Evolutionary conservation across 2,329 filamentous ascomycete genomes (phyloP).

Genomic region (Fusarium sp.): DNA sequence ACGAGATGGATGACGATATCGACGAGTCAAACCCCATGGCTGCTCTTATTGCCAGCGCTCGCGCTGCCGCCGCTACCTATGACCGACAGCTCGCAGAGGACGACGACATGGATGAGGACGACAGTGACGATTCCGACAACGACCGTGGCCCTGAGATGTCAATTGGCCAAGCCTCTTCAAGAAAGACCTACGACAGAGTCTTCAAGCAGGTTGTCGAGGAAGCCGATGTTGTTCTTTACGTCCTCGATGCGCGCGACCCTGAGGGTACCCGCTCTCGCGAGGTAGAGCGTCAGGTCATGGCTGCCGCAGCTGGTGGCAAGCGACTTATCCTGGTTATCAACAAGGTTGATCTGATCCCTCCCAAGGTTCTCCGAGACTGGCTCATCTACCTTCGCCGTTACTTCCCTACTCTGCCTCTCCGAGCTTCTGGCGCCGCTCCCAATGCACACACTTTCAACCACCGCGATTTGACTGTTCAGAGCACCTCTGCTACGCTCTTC

Average conservation of each 20-base stretch:
- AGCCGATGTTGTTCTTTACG: constrained; percentile 91
- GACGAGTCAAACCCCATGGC: constrained; percentile 89
- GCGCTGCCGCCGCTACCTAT: constrained; percentile 80
- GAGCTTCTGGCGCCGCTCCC: constrained; percentile 81
- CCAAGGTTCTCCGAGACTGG: constrained; percentile 85
- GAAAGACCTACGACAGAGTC: constrained; percentile 92
- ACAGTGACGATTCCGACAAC: constrained; percentile 59
- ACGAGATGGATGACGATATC: constrained; percentile 65
- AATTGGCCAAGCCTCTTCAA: constrained; percentile 70
- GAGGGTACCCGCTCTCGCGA: constrained; percentile 91
- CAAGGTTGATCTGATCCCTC: constrained; percentile 93
- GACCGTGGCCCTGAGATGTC: constrained; percentile 66
- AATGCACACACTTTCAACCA: constrained; percentile 95
- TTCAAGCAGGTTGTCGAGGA: constrained; percentile 93
- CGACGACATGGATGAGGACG: constrained; percentile 64
- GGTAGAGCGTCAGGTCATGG: constrained; percentile 90
- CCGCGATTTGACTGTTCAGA: constrained; percentile 86
- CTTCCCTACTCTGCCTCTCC: constrained; percentile 90
- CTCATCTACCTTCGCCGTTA: constrained; percentile 84
- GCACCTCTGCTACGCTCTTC: constrained; percentile 86
- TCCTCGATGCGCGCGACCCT: constrained; percentile 91
- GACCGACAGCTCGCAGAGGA: constrained; percentile 72
- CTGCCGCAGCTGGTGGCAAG: constrained; percentile 84
- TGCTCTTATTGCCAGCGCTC: constrained; percentile 86
- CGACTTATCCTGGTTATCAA: constrained; percentile 91